phyloP scores from a whole-genome alignment of 805 yeast species.

The Yamadazyma kitorensis region DNA sequence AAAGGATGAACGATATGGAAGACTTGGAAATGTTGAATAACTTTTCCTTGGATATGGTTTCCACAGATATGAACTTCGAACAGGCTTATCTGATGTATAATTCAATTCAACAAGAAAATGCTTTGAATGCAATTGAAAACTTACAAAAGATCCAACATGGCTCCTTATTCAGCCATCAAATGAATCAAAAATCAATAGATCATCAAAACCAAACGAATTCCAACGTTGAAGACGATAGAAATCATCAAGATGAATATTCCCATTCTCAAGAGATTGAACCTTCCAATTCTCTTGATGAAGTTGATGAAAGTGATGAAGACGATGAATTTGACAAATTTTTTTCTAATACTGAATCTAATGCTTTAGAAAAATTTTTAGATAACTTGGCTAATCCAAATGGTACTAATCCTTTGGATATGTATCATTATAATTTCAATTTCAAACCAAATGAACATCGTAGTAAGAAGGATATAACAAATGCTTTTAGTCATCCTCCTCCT shows the following conservation, averaged over 20 bases:
- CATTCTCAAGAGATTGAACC: too few species aligned
- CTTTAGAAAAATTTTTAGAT: slow-evolving; percentile 41
- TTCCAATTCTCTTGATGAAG: too few species aligned
- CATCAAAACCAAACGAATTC: neutral
- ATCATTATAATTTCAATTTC: slow-evolving; percentile 17
- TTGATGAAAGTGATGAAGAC: slow-evolving; percentile 12
- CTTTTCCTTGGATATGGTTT: slow-evolving; percentile 17
- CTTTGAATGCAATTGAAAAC: slow-evolving; percentile 32
- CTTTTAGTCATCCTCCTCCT: slow-evolving; percentile 20
- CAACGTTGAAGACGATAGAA: neutral
- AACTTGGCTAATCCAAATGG: slow-evolving; percentile 29
- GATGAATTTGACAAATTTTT: slow-evolving; percentile 36
- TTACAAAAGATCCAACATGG: slow-evolving; percentile 35
- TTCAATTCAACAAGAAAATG: slow-evolving; percentile 36
- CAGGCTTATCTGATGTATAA: slow-evolving; percentile 42
- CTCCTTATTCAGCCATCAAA: slow-evolving; percentile 1
- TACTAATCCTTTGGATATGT: slow-evolving; percentile 30
- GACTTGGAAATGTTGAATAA: slow-evolving; percentile 8
- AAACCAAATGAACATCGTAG: slow-evolving; percentile 9
- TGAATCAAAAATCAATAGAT: neutral
- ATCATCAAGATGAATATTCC: too few species aligned
- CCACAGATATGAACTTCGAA: slow-evolving; percentile 43
- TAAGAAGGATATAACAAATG: slow-evolving; percentile 12
- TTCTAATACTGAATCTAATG: slow-evolving; percentile 34
- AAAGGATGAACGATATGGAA: too few species aligned